phyloP scores from a whole-genome alignment of 139 green algal species.

The Picochlorum sp. region DNA sequence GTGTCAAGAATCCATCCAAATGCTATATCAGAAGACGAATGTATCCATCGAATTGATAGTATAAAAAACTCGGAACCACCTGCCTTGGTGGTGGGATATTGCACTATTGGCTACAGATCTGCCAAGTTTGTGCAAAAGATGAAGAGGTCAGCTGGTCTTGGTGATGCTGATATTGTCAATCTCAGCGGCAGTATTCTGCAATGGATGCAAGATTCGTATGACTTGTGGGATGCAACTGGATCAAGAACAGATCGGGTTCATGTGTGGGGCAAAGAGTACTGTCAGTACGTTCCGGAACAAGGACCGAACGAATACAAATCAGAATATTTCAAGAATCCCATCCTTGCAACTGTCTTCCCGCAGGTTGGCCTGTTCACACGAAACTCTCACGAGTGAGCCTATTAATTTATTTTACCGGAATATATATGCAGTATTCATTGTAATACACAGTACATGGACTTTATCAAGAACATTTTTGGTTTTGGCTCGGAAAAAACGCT shows the following conservation, averaged over 20 bases:
- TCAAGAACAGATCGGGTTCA: neutral
- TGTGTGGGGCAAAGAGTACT: neutral
- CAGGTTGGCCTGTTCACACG: too few relatives aligned
- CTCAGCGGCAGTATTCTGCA: constrained; percentile 41
- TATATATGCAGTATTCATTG: too few relatives aligned
- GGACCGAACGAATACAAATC: too few relatives aligned
- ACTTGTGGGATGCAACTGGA: neutral
- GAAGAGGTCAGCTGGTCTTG: constrained; percentile 7
- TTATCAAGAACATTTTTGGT: too few relatives aligned
- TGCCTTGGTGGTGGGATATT: constrained; percentile 32
- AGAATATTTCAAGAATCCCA: too few relatives aligned
- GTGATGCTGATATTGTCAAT: constrained; percentile 31
- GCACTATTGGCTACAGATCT: constrained; percentile 45
- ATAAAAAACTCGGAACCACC: constrained; percentile 6
- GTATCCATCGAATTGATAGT: constrained; percentile 8
- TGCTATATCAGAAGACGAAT: constrained; percentile 23
- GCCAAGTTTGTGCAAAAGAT: constrained; percentile 21
- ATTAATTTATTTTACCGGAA: too few relatives aligned
- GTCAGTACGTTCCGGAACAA: too few relatives aligned
- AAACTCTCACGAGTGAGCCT: too few relatives aligned
- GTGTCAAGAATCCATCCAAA: constrained; percentile 28
- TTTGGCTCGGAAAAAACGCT: too few relatives aligned
- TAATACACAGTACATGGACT: too few relatives aligned
- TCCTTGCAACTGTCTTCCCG: too few relatives aligned
- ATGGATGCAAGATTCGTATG: constrained; percentile 22